These are phyloP conservation scores for Leptomonas seymouri DNA, from an alignment of 208 protist genomes.

Conservation along the genomic window DNA sequence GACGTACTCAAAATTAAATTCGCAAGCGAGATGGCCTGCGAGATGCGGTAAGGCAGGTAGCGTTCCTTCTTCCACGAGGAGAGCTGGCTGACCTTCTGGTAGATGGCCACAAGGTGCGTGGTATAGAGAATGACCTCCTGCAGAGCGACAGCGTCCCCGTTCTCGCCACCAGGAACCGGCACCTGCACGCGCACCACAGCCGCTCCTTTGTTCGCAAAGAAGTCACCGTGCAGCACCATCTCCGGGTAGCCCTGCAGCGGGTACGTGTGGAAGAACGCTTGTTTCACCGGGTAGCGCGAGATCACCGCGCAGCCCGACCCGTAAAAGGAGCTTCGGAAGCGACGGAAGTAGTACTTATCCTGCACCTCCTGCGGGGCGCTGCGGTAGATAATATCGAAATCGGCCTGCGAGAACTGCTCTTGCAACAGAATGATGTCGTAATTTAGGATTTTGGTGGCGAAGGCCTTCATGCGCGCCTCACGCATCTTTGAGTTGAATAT, in stretches of 20 bases:
- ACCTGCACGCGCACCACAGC: conserved; percentile 71
- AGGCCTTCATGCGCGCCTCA: conserved; percentile 69
- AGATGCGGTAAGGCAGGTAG: conserved; percentile 80
- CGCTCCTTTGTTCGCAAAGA: conserved; percentile 89
- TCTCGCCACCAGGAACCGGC: conserved; percentile 36
- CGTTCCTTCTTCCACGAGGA: conserved; percentile 68
- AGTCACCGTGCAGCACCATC: conserved; percentile 87
- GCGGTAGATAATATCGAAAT: conserved; percentile 71
- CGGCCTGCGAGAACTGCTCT: conserved; percentile 79
- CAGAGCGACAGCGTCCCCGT: conserved; percentile 21
- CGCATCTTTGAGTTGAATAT: conserved; percentile 91
- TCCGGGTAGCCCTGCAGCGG: conserved; percentile 86
- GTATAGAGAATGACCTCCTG: conserved; percentile 77
- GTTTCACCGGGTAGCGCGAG: conserved; percentile 79
- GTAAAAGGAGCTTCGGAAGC: conserved; percentile 87
- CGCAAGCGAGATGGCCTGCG: conserved; percentile 78
- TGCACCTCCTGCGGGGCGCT: conserved; percentile 45
- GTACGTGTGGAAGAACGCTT: conserved; percentile 76
- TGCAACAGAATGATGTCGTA: conserved; percentile 89
- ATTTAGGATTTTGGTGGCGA: conserved; percentile 73
- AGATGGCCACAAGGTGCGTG: conserved; percentile 84
- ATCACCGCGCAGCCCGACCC: conserved; percentile 86
- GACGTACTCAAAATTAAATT: conserved; percentile 80
- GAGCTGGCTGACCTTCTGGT: conserved; percentile 68
- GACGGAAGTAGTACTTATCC: conserved; percentile 60